Evolutionary conservation across 2,329 filamentous ascomycete species (phyloP), one percentile per base, ranked within the genome.

Genomic region (Neofusicoccum laricinum): DNA sequence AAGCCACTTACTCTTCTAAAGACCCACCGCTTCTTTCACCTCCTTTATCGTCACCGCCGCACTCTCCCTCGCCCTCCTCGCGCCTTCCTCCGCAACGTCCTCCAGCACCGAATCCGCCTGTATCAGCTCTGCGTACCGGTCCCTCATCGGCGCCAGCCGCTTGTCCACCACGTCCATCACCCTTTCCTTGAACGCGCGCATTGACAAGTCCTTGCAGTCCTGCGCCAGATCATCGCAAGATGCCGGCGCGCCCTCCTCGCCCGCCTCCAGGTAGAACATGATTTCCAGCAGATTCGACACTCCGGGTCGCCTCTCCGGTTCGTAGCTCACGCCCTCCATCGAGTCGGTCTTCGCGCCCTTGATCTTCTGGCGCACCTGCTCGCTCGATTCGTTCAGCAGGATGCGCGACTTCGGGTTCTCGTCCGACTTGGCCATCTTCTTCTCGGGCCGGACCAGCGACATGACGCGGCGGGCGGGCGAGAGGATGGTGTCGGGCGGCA

Each of bases 341-440:
- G 86, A 89, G 76, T 99, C 95, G 1, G 95, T 98, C 36, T 92
- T 75, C 7, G 95, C 92, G 6, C 80, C 77, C 68, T 82, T 86
- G 68, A 98, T 80, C 74, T 96, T 97, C 51, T 78, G 77, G 19
- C 79, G 77, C 66, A 98, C 93, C 2, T 83, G 80, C 0, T 84
- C 78, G 0, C 85, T 79, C 0, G 81, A 77, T 70, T 97, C 91
- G 1, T 90, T 96, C 66, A 99, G 86, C 12, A 95, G 80, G 69
- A 99, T 96, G 17, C 92, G 86, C 7, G 92, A 96, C 57, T 85
- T 85, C 2, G 85, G 82, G 69, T 90, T 86, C 0, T 83, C 73
- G 70, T 92, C 85, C 0, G 93, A 97, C 78, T 99, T 99, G 64
- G 93, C 97, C 95, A 99, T 99, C 75, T 99, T 99, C 61, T 86